Evolutionary conservation across 768 basidiomycete species (phyloP).

Genomic region (Suillus sp.): DNA sequence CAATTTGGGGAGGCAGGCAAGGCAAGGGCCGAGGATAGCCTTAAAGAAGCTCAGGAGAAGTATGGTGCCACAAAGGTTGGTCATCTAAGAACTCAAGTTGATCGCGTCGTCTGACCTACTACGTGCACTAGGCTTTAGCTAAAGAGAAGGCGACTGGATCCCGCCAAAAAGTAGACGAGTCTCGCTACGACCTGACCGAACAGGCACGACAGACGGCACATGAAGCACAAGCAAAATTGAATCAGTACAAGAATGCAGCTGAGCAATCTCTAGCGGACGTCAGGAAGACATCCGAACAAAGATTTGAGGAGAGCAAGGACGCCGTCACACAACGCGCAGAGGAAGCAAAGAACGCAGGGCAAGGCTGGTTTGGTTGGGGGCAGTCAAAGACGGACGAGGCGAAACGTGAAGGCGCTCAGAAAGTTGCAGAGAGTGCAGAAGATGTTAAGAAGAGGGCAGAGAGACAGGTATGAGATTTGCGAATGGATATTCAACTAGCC

Average conservation of each 20-base stretch:
- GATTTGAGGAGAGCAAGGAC: slow-evolving; percentile 34
- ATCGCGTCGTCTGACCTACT: background rate
- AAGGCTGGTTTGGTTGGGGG: slow-evolving; percentile 45
- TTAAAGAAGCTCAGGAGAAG: slow-evolving; percentile 34
- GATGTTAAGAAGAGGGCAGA: slow-evolving; percentile 32
- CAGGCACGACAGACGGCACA: slow-evolving; percentile 29
- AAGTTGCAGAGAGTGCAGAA: slow-evolving; percentile 31
- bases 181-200: slow-evolving; percentile 27
- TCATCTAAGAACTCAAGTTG: background rate
- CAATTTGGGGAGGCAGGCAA: slow-evolving; percentile 33
- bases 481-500: background rate
- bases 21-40: slow-evolving; percentile 28
- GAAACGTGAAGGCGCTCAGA: slow-evolving; percentile 29
- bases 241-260: slow-evolving; percentile 29
- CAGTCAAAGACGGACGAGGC: slow-evolving; percentile 34
- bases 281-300: slow-evolving; percentile 29
- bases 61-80: slow-evolving; percentile 40
- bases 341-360: slow-evolving; percentile 29
- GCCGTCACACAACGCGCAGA: slow-evolving; percentile 24
- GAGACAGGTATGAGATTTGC: slow-evolving; percentile 25
- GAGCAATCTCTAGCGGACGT: slow-evolving; percentile 27
- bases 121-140: slow-evolving; percentile 20
- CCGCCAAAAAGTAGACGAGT: slow-evolving; percentile 23
- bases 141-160: slow-evolving; percentile 21
- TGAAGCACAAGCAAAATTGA: slow-evolving; percentile 27